Base-by-base conservation (phyloP, 2,329 filamentous ascomycete species). In the Fusarium annulatum region DNA sequence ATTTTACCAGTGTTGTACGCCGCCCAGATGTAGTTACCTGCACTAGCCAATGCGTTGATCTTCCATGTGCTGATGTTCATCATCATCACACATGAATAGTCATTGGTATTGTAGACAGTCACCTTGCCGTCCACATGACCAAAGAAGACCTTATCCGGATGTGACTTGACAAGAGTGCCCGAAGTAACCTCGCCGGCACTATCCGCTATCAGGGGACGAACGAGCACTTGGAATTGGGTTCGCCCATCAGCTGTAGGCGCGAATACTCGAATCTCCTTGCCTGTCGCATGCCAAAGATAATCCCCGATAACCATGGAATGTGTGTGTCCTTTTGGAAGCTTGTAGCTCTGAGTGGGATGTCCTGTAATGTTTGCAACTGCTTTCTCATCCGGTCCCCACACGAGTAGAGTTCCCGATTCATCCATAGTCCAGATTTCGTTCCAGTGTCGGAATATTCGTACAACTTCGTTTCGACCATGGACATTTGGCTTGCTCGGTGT, bases 351-450 rank as follows among this genome's bases (percentile, higher is more conserved):
- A 41, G 85, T 83, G 28, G 94, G 94, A 61, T 89, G 92, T 64
- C 91, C 90, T 63, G 90, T 88, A 36, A 98, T 83, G 69, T 90
- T 96, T 3, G 95, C 95, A 34, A 91, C 87, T 1, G 93, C 92
- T 10, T 89, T 89, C 51, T 83, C 83, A 76, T 95, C 93, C 8
- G 95, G 92, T 3, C 90, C 91, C 96, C 96, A 99, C 9, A 98
- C 89, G 74, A 94, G 91, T 19, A 99, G 84, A 51, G 93, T 93
- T 16, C 96, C 96, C 52, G 93, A 91, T 72, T 98, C 95, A 80
- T 98, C 96, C 53, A 99, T 82, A 0, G 95, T 95, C 96, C 96
- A 99, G 80, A 99, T 89, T 78, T 98, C 94, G 74, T 94, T 94
- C 71, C 90, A 92, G 81, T 97, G 93, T 43, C 96, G 91, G 79